These are phyloP conservation scores for Fusarium compactum DNA, from an alignment of 2,329 filamentous ascomycete genomes.

Conservation along the genomic window DNA sequence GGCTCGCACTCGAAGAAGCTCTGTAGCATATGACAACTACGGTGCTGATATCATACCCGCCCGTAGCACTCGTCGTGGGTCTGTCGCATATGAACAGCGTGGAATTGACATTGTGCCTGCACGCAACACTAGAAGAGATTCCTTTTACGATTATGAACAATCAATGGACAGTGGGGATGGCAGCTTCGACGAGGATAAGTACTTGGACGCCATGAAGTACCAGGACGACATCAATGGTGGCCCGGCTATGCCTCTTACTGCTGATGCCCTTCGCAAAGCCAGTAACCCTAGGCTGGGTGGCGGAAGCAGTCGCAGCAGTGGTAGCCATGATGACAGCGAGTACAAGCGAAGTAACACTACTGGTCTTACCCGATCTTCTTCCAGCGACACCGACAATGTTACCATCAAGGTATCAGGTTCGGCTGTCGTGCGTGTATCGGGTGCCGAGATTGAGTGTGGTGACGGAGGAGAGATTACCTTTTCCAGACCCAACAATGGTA, in stretches of 20 bases:
- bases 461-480: conserved; percentile 72
- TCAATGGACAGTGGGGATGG: conserved; percentile 51
- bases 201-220: conserved; percentile 58
- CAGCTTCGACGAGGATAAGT: conserved; percentile 55
- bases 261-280: conserved; percentile 66
- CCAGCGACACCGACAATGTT: conserved; percentile 67
- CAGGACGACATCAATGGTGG: conserved; percentile 65
- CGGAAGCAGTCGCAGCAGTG: conserved; percentile 67
- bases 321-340: conserved; percentile 73
- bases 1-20: conserved; percentile 52
- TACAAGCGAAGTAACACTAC: conserved; percentile 72
- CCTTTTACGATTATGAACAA: conserved; percentile 55
- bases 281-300: conserved; percentile 58
- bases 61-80: conserved; percentile 50
- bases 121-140: conserved; percentile 53
- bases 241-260: conserved; percentile 63
- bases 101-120: conserved; percentile 54
- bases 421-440: conserved; percentile 67
- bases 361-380: conserved; percentile 66
- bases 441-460: conserved; percentile 68
- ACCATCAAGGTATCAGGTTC: conserved; percentile 71
- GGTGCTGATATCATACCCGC: conserved; percentile 54
- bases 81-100: conserved; percentile 54
- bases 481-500: conserved; percentile 50
- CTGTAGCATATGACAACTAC: conserved; percentile 55